Conservation (phyloP, 139 green algal species). For the Chlamydomonas sphaeroides region DNA sequence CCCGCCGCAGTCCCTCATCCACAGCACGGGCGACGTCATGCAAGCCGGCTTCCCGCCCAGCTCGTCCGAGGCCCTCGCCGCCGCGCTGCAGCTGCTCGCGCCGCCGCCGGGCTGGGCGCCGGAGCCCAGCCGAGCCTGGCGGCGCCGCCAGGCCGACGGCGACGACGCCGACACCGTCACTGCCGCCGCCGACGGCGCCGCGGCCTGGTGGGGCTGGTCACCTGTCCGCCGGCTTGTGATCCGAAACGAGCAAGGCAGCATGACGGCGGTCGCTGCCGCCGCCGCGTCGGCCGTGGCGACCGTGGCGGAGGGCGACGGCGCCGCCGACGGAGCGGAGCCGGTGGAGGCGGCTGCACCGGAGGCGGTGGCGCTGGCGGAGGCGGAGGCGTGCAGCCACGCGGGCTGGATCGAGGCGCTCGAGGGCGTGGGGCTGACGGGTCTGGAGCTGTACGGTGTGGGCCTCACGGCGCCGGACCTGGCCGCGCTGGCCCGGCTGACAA, state of each 20-base stretch:
- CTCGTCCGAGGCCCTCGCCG: constrained; percentile 9
- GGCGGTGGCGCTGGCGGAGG: background rate
- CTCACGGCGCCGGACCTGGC: background rate
- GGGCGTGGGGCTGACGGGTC: background rate
- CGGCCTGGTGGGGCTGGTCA: too few relatives aligned
- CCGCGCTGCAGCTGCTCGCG: background rate
- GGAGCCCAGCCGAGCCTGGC: too few relatives aligned
- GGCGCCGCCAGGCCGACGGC: too few relatives aligned
- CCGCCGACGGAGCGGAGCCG: background rate
- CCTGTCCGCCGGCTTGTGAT: background rate
- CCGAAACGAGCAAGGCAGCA: constrained; percentile 9
- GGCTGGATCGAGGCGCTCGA: constrained; percentile 6
- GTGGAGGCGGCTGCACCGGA: background rate
- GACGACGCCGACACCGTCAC: too few relatives aligned
- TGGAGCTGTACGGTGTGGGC: constrained; percentile 26
- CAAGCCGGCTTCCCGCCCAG: background rate
- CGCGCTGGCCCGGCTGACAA: background rate
- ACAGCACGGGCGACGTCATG: background rate
- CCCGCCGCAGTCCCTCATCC: background rate
- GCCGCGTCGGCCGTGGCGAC: too few relatives aligned
- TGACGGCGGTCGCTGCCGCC: background rate
- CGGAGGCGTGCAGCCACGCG: background rate
- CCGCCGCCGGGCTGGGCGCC: too few relatives aligned
- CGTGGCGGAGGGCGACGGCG: too few relatives aligned
- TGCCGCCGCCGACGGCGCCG: too few relatives aligned